phyloP scores from a whole-genome alignment of 495 filamentous ascomycete species.

The Neurospora sp. region DNA sequence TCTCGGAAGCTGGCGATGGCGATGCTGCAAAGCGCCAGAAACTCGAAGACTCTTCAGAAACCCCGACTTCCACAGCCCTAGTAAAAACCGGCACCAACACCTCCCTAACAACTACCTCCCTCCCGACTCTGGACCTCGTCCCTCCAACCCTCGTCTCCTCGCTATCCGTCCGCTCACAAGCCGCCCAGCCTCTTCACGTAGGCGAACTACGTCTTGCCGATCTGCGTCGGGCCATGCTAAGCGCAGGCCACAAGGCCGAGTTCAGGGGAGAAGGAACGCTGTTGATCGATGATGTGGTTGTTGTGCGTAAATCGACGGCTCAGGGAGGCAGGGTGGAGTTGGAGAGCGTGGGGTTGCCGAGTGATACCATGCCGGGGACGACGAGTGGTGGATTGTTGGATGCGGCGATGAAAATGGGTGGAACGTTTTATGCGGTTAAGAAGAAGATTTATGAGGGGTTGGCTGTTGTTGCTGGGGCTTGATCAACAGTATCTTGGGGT shows the following conservation, averaged over 20 bases:
- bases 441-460: conserved; percentile 27
- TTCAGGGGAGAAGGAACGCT: conserved; percentile 90
- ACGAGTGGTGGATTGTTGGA: neutral
- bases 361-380: neutral
- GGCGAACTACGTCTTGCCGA: conserved; percentile 88
- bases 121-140: conserved; percentile 67
- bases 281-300: conserved; percentile 76
- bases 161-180: conserved; percentile 56
- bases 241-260: conserved; percentile 76
- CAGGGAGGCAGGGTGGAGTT: conserved; percentile 67
- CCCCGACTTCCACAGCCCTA: neutral
- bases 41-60: conserved; percentile 9
- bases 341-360: conserved; percentile 57
- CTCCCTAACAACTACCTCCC: neutral
- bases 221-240: conserved; percentile 71
- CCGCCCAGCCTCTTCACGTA: conserved; percentile 85
- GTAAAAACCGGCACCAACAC: conserved; percentile 1
- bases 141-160: conserved; percentile 68
- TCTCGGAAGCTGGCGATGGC: conserved; percentile 36
- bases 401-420: neutral
- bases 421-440: conserved; percentile 24
- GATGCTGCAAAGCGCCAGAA: conserved; percentile 10
- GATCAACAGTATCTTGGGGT: no score
- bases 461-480: conserved; percentile 26
- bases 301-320: conserved; percentile 77